Base-by-base conservation (phyloP, 495 filamentous ascomycete genomes). In the Parmelia sp. region DNA sequence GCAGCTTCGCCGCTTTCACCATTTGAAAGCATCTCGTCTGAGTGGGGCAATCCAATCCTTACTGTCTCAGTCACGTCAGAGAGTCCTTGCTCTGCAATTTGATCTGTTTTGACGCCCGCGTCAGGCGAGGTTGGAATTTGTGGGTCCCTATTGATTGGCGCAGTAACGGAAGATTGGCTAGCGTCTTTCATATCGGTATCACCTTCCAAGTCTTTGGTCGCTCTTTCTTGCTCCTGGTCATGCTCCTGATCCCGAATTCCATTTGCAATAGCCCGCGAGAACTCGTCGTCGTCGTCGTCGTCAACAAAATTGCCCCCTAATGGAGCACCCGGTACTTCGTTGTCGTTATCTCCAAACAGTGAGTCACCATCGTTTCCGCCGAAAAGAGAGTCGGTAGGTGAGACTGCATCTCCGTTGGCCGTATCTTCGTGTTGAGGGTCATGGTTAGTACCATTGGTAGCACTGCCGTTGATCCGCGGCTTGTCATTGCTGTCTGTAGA, bases 201-300 rank as follows among this genome's bases (percentile, higher is more conserved):
- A 23, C 61, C 70, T 23, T 63, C 64, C 23, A 64, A 65, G 55
- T 70, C 71, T 55, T 62, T 56, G 44, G 62, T 60, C 25, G 25
- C n/a, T 25, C 44, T 57, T 11, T 58, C 62, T 51, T 57, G 63
- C 27, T 56, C 37, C 29, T 58, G 57, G 8, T 61, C 76, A 25
- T 77, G 72, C 37, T 80, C 79, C 9, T 75, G 77, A 60, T 83
- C 75, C 55, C 79, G 80, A 51, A 83, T 72, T 23, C 80, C 82
- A 65, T 88, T 88, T 47, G 85, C 86, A 73, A 97, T 88, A 7
- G 88, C 88, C 60, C 86, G 78, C 21, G 88, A 87, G 70, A 96
- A 94, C 62, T 92, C 90, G 71, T 95, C 89, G 68, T 96, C 91
- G 68, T 96, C 91, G 55, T 94, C 90, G 53, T 93, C 89, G 53